Base-by-base conservation (phyloP, 2,329 filamentous ascomycete species). In the Xylariaceae sp. region DNA sequence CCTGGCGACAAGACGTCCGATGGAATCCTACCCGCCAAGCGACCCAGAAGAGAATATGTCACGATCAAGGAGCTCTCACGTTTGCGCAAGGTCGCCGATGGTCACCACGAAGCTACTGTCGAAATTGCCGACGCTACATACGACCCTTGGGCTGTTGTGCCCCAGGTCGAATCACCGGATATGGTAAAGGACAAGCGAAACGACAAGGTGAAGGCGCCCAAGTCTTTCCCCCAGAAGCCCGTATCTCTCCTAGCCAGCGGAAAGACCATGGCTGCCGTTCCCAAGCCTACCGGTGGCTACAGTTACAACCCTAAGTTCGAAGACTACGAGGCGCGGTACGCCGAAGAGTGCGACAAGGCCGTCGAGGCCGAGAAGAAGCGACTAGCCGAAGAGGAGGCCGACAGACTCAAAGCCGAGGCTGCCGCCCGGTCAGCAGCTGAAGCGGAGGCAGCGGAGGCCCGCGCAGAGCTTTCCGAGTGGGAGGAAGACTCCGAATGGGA, bases 401-500 rank as follows among this genome's bases (percentile, higher is more conserved):
- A 92, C 58, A 80, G 81, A 35, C 76, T 88, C 63, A 86, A 82
- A 68, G 77, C 83, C 66, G 89, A 91, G 68, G 84, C 88, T 15
- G 83, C 87, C 0, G 85, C 84, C 10, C 78, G 78, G 48, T 92
- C 88, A 8, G 86, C 88, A 15, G 89, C 88, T 2, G 84, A 89
- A 66, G 87, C 88, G 2, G 88, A 92, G 53, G 89, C 89, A 13
- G 87, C 86, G 0, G 86, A 90, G 69, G 82, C 84, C 62, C 84
- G 82, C 52, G 82, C 82, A 2, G 81, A 87, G 53, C 70, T 88
- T 59, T 87, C 84, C 0, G 85, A 85, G 72, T 93, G 85, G 79
- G 91, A 95, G 61, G 89, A 93, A 68, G 92, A 96, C 71, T 94
- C 89, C 51, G 92, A 90, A 11, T 97, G 92, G 91, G 93, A 92